Percentiles rank a stretch among this genome's conserved stretches.
phyloP scores from a whole-genome alignment of 73 alveolate species.

The Paramecium bursaria region DNA sequence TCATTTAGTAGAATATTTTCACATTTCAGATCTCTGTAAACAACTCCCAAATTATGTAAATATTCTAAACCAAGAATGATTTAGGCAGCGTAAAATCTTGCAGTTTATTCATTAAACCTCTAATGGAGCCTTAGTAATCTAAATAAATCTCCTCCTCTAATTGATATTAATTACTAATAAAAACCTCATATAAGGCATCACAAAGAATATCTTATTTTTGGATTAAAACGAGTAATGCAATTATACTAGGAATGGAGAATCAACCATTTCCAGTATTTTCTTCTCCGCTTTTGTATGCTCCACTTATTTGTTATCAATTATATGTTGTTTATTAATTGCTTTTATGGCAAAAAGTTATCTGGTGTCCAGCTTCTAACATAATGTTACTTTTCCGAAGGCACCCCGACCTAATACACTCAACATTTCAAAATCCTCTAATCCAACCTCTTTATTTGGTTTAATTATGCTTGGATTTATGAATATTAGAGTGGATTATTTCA shows the following conservation, averaged over 20 bases:
- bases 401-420: conserved; percentile 91
- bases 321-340: conserved; percentile 89
- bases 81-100: conserved; percentile 88
- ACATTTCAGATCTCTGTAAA: conserved; percentile 94
- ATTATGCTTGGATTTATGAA: too few relatives aligned
- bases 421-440: conserved; percentile 76
- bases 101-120: conserved; percentile 84
- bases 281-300: conserved; percentile 96
- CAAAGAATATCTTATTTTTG: conserved; percentile 86
- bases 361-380: conserved; percentile 84
- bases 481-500: too few relatives aligned
- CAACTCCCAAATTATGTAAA: conserved; percentile 84
- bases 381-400: conserved; percentile 93
- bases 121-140: conserved; percentile 82
- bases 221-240: conserved; percentile 96
- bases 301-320: conserved; percentile 89
- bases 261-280: conserved; percentile 87
- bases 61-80: conserved; percentile 91
- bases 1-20: conserved; percentile 92
- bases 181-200: conserved; percentile 90
- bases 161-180: too few relatives aligned
- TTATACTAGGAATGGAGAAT: conserved; percentile 93
- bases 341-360: conserved; percentile 94
- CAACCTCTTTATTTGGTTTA: conserved; percentile 40
- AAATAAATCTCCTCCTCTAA: conserved; percentile 93